Conservation (phyloP, 2,329 filamentous ascomycete genomes). For the Verticillium zaregamsianum region DNA sequence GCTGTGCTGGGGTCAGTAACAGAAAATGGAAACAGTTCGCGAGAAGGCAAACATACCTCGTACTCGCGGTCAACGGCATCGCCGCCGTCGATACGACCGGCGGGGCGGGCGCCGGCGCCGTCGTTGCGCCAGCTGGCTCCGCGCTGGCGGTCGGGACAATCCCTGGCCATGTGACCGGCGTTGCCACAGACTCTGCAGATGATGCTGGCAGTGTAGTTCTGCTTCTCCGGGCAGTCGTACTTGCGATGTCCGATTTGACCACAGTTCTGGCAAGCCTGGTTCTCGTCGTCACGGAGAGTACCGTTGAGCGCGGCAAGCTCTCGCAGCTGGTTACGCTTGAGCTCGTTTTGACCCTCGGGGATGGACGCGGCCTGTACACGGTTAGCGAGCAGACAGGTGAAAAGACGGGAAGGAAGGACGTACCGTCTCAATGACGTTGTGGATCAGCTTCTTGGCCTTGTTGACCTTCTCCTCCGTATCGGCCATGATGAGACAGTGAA, state of each 20-base stretch:
- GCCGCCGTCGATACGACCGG: conserved; percentile 67
- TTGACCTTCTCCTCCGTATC: conserved; percentile 99
- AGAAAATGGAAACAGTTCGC: too few relatives aligned
- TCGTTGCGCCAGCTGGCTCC: conserved; percentile 91
- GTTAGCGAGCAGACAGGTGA: conserved; percentile 16
- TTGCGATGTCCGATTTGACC: conserved; percentile 98
- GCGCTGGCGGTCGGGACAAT: conserved; percentile 91
- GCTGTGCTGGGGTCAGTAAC: conserved; percentile 50
- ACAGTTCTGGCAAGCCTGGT: conserved; percentile 98
- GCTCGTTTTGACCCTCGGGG: conserved; percentile 96
- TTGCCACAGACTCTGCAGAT: conserved; percentile 98
- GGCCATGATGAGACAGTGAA: conserved; percentile 99
- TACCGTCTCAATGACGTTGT: conserved; percentile 98
- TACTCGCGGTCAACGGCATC: conserved; percentile 92
- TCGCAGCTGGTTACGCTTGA: conserved; percentile 97
- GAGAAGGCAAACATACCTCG: conserved; percentile 60
- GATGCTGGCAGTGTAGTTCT: conserved; percentile 98
- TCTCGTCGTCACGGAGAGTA: conserved; percentile 97
- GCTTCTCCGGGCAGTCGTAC: conserved; percentile 95
- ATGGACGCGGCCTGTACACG: conserved; percentile 82
- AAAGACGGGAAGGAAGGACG: neutral
- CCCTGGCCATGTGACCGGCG: conserved; percentile 95
- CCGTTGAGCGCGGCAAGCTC: conserved; percentile 97
- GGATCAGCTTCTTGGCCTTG: conserved; percentile 97
- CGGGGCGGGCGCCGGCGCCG: conserved; percentile 43